Evolutionary conservation across 2,329 filamentous ascomycete species (phyloP).

Genomic region (Colletotrichum sojae): DNA sequence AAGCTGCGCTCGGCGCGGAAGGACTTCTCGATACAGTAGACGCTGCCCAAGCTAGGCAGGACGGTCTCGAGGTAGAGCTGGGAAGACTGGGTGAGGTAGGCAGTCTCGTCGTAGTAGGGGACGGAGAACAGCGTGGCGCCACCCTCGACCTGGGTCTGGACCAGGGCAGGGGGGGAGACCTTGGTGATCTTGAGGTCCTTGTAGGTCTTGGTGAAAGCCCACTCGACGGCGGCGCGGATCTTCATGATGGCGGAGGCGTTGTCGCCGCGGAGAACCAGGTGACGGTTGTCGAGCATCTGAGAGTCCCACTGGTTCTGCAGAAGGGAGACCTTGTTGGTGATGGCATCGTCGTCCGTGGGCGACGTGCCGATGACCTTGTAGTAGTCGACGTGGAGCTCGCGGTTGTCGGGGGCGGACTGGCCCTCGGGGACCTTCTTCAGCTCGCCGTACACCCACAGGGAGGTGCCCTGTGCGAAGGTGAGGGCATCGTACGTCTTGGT

Average conservation of each 20-base stretch:
- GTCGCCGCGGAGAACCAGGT: conserved; percentile 89
- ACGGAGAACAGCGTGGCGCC: conserved; percentile 92
- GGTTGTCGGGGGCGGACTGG: conserved; percentile 83
- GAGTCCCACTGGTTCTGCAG: conserved; percentile 70
- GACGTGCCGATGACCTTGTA: conserved; percentile 85
- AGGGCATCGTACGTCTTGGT: conserved; percentile 94
- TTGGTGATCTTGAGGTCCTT: conserved; percentile 83
- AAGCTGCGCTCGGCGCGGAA: conserved; percentile 98
- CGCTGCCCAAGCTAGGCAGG: conserved; percentile 89
- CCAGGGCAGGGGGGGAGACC: conserved; percentile 90
- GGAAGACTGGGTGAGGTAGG: conserved; percentile 96
- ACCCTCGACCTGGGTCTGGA: conserved; percentile 95
- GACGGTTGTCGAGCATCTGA: conserved; percentile 82
- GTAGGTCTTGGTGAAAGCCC: conserved; percentile 85
- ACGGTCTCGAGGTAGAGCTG: conserved; percentile 98
- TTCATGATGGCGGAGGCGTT: conserved; percentile 88
- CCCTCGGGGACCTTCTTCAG: conserved; percentile 85
- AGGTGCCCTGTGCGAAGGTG: conserved; percentile 89
- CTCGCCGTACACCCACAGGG: conserved; percentile 86
- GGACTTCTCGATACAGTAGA: conserved; percentile 98
- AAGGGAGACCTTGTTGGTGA: conserved; percentile 80
- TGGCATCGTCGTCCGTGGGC: conserved; percentile 89
- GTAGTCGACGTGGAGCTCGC: conserved; percentile 92
- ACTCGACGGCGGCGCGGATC: conserved; percentile 84
- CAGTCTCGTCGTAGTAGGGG: conserved; percentile 89